Percentiles rank a stretch among this genome's conserved stretches.
Evolutionary conservation across 1,284 basidiomycete genomes (phyloP).

Genomic region (Pholiota adiposa): DNA sequence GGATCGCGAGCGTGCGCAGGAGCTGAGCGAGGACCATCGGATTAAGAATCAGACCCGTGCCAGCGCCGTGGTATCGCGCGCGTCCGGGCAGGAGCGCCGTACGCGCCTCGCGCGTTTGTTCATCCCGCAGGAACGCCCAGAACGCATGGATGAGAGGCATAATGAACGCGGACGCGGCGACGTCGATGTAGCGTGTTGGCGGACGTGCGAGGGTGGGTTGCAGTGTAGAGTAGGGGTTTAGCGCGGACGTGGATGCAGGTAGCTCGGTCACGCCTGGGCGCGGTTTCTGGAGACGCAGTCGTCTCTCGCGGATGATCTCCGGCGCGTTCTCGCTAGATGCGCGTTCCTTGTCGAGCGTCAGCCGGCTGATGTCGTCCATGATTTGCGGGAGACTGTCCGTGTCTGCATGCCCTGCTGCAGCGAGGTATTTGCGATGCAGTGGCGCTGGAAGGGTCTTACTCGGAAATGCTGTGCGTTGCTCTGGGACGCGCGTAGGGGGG

Average conservation of each 20-base stretch:
- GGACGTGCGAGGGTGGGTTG: slow-evolving; percentile 21
- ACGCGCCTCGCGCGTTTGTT: slow-evolving; percentile 73
- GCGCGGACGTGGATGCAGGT: slow-evolving; percentile 11
- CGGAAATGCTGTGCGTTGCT: slow-evolving; percentile 63
- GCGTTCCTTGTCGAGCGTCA: slow-evolving; percentile 55
- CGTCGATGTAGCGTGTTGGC: slow-evolving; percentile 61
- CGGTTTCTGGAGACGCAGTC: slow-evolving; percentile 67
- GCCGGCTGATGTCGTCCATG: slow-evolving; percentile 59
- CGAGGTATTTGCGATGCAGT: slow-evolving; percentile 72
- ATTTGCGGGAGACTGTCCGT: slow-evolving; percentile 51
- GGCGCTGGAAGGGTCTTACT: slow-evolving; percentile 76
- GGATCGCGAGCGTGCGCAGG: slow-evolving; percentile 77
- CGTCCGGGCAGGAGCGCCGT: slow-evolving; percentile 53
- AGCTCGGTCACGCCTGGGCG: slow-evolving; percentile 49
- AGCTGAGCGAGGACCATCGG: slow-evolving; percentile 77
- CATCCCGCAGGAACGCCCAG: slow-evolving; percentile 87
- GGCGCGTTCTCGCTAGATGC: slow-evolving; percentile 58
- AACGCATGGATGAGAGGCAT: slow-evolving; percentile 89
- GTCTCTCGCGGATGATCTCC: slow-evolving; percentile 70
- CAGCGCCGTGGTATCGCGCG: slow-evolving; percentile 68
- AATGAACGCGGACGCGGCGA: slow-evolving; percentile 87
- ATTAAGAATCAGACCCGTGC: slow-evolving; percentile 81
- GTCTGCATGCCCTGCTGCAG: slow-evolving; percentile 33
- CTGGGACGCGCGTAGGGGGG: slow-evolving; percentile 41
- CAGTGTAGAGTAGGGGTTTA: slow-evolving; percentile 17